Base-by-base conservation (phyloP, 352 stramenopile genomes). In the Aphanomyces invadans region DNA sequence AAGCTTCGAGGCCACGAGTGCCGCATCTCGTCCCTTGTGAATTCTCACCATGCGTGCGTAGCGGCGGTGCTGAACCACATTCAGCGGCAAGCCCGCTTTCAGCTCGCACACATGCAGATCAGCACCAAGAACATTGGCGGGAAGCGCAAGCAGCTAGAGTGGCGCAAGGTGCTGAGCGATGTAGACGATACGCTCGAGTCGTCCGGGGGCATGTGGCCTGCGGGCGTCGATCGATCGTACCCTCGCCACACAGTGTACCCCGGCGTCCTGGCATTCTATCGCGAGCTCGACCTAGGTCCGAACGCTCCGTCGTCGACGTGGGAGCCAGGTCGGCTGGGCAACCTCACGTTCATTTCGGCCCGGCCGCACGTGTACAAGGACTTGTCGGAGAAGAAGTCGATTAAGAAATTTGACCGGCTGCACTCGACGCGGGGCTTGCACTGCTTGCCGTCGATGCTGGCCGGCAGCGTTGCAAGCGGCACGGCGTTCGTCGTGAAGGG, bases 361-460 rank as follows among this genome's bases (percentile, higher is more conserved):
- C 79, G 97, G 36, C 97, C 97, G 4, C 96, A 99, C 73, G 87
- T 99, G 53, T 99, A 99, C 81, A 98, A 99, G 75, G 97, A 99
- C 73, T 78, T 99, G 56, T 97, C 92, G 31, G 97, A 99, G 73
- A 97, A 98, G 68, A 93, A 96, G 32, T 98, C 95, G 60, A 98
- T 98, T 76, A 83, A 83, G 25, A 99, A 98, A 62, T 98, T 99
- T 78, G 84, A 95, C 48, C 95, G 89, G 31, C 73, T 99, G 5
- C 85, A 97, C 66, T 78, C 91, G 69, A 81, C 86, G 71, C 88
- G 92, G 74, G 90, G 93, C 3, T 95, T 99, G 83, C 95, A 99
- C 71, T 98, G 94, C 4, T 79, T 96, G 32, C 95, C 95, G 7
- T 98, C 93, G 31, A 87, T 99, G 76, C 78, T 99, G 11, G 89